Conservation (phyloP, 2,329 filamentous ascomycete genomes). For the Ciborinia camelliae region DNA sequence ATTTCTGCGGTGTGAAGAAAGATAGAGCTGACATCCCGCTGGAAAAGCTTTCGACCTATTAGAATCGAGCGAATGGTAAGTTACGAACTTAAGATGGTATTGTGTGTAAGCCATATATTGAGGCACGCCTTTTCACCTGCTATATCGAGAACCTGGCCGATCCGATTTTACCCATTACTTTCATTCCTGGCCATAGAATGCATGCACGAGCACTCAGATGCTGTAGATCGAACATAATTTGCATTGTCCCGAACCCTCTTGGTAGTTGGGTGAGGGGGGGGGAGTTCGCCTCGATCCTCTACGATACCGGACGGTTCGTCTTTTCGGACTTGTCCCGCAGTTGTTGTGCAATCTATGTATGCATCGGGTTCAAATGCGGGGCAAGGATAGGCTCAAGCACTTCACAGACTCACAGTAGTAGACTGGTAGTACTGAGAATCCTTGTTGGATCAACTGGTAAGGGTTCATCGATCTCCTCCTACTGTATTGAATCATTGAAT, state of each 20-base stretch:
- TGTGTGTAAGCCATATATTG: not conserved
- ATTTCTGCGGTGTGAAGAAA: not conserved
- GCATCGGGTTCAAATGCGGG: not conserved
- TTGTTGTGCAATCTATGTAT: not conserved
- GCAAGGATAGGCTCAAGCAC: not conserved
- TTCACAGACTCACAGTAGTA: too few species aligned
- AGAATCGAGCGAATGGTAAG: not conserved
- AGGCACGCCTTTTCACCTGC: not conserved
- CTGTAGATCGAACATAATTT: not conserved
- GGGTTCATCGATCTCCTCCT: too few species aligned
- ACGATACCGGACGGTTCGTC: not conserved
- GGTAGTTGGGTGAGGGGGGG: not conserved
- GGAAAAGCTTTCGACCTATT: not conserved
- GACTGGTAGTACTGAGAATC: not conserved
- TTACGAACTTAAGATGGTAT: too few species aligned
- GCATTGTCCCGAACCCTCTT: not conserved
- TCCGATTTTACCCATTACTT: constrained; percentile 23
- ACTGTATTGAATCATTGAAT: too few species aligned
- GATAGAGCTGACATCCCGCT: not conserved
- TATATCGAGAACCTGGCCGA: not conserved
- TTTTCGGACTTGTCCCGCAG: not conserved
- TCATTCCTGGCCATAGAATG: constrained; percentile 26
- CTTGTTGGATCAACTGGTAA: not conserved
- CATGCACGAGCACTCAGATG: constrained; percentile 23
- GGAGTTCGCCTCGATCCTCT: not conserved